Base-by-base conservation (phyloP, 306 rosid species). In the Quercus bicolor region DNA sequence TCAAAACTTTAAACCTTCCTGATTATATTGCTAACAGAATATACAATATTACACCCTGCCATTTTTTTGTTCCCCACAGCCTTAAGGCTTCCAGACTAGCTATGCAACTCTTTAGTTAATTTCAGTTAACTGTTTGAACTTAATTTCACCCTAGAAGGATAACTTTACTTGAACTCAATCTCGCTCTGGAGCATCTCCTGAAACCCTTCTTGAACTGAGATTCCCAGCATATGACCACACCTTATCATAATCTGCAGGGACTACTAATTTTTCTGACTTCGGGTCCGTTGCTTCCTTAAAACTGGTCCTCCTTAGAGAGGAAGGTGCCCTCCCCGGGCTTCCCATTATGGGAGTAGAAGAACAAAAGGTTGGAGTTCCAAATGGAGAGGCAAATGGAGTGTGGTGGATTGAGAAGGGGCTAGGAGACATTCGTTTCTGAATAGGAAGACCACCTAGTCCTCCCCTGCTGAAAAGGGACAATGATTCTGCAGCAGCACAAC, bases 401-500 rank as follows among this genome's bases (percentile, higher is more conserved):
- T 91, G 97, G 60, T 94, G 97, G 61, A 94, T 86, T 69, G 98
- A 83, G 91, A 94, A 92, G 59, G 98, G 97, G 68, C 97, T 92
- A 0, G 97, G 98, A 31, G 98, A 84, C 89, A 94, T 89, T 40
- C 89, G 85, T 84, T 94, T 94, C 83, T 90, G 98, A 77, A 94
- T 79, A 64, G 97, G 98, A 68, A 86, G 82, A 75, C 97, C 97
- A 24, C 93, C 90, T 28, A 92, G 75, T 71, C 97, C 97, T 70
- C 88, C 94, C 83, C 93, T 81, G 75, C 81, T 79, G 80, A 92
- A 90, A 33, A 88, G 80, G 54, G 98, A 85, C 72, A 85, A 62
- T 40, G 97, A 84, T 72, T 94, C 93, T 33, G 92, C 89, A 5
- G 86, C 90, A 20, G 88, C 90, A 28, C 94, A 88, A 70, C 84